A percentile compares a stretch with the other conserved stretches of the same genome.
Conservation (phyloP, 352 stramenopile genomes). For the Plasmopara viticola region DNA sequence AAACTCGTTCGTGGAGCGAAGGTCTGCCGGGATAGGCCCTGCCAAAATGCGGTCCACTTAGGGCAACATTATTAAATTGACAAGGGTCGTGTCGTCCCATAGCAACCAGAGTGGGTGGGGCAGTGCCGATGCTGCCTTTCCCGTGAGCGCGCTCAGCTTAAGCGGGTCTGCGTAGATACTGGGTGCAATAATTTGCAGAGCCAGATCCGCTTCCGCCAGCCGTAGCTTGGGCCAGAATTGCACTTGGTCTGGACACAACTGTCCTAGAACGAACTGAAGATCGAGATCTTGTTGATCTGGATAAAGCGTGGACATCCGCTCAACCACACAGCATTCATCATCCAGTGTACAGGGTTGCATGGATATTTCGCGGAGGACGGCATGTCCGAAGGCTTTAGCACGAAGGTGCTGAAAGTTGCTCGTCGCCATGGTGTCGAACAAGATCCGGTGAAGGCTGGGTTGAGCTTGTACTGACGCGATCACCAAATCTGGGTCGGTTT, state of each 20-base stretch:
- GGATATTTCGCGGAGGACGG: not conserved
- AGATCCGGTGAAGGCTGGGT: not conserved
- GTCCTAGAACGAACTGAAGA: conserved; percentile 19
- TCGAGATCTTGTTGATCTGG: conserved; percentile 15
- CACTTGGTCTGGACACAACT: conserved; percentile 16
- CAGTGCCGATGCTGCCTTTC: not conserved
- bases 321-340: not conserved
- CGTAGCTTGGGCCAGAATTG: conserved; percentile 1
- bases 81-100: not conserved
- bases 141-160: not conserved
- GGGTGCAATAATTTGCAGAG: conserved; percentile 3
- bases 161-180: conserved; percentile 1
- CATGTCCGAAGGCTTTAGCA: not conserved
- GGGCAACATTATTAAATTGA: not conserved
- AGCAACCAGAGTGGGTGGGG: not conserved
- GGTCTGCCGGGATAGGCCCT: not conserved
- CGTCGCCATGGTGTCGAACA: not conserved
- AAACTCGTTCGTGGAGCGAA: not conserved
- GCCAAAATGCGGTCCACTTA: not conserved
- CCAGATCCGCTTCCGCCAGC: not conserved
- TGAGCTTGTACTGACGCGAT: not conserved
- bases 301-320: not conserved
- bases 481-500: not conserved
- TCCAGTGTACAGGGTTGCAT: not conserved
- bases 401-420: not conserved